phyloP scores from a whole-genome alignment of 1,284 basidiomycete genomes.

The Trametes hirsuta region DNA sequence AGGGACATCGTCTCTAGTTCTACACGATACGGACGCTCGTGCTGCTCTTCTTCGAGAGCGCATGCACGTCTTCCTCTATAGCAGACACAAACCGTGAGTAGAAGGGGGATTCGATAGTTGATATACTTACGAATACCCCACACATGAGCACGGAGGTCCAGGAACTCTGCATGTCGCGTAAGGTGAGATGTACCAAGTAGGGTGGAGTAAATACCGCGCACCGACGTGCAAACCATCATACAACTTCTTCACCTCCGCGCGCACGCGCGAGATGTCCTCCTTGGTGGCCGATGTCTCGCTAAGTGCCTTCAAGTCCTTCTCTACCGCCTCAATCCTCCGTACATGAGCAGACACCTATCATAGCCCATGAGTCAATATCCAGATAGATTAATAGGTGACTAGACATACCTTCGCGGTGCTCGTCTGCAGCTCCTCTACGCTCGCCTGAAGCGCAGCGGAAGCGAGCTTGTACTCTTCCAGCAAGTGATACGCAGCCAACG shows the following conservation, averaged over 20 bases:
- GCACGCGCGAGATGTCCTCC: conserved; percentile 75
- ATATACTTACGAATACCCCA: conserved; percentile 80
- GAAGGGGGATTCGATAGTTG: not conserved
- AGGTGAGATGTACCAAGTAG: not conserved
- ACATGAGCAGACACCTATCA: conserved; percentile 82
- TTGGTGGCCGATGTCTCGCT: conserved; percentile 69
- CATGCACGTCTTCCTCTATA: conserved; percentile 82
- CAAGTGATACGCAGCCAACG: conserved; percentile 85
- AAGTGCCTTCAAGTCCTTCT: conserved; percentile 84
- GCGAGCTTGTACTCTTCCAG: conserved; percentile 91
- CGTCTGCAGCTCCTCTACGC: conserved; percentile 83
- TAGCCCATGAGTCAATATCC: not conserved
- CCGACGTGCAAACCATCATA: conserved; percentile 82
- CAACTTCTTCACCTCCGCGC: conserved; percentile 84
- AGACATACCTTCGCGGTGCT: conserved; percentile 79
- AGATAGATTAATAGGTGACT: not conserved
- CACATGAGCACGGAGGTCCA: conserved; percentile 76
- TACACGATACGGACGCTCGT: conserved; percentile 52
- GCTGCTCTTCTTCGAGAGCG: conserved; percentile 68
- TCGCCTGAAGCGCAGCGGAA: conserved; percentile 80
- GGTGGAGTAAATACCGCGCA: conserved; percentile 37
- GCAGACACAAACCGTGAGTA: conserved; percentile 11
- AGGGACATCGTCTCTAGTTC: conserved; percentile 11
- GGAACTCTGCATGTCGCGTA: conserved; percentile 56
- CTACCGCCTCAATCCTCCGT: conserved; percentile 82